phyloP scores from a whole-genome alignment of 805 yeast species.

The Wickerhamiella cacticola region DNA sequence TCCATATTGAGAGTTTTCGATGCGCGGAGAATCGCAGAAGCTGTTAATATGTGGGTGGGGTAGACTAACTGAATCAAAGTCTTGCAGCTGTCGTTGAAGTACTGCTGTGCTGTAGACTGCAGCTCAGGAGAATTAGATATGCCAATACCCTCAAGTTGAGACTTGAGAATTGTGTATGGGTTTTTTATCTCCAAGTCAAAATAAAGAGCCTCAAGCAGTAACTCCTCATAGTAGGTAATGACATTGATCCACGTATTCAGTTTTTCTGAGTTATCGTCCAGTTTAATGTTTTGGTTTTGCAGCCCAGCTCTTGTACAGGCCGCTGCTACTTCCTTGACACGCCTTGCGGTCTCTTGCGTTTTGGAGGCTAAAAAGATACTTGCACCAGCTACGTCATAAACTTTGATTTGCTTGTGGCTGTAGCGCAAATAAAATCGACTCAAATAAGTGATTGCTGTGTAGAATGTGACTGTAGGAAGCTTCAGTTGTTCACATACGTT shows the following conservation, averaged over 20 bases:
- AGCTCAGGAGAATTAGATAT: neutral
- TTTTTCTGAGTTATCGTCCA: slow-evolving; percentile 37
- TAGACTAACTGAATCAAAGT: slow-evolving; percentile 28
- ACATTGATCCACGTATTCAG: slow-evolving; percentile 42
- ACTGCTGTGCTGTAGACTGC: slow-evolving; percentile 19
- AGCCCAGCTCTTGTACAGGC: slow-evolving; percentile 39
- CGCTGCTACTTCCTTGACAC: slow-evolving; percentile 38
- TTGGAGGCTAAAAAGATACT: slow-evolving; percentile 42
- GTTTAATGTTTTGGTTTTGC: slow-evolving; percentile 31
- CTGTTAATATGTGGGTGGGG: slow-evolving; percentile 29
- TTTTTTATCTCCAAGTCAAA: slow-evolving; percentile 38
- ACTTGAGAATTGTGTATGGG: slow-evolving; percentile 26
- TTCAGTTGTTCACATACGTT: slow-evolving; percentile 35
- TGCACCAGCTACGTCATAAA: slow-evolving; percentile 42
- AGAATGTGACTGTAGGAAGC: slow-evolving; percentile 37
- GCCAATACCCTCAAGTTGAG: neutral
- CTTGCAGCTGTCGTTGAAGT: slow-evolving; percentile 32
- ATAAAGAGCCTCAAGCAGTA: slow-evolving; percentile 35
- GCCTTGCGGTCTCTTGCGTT: slow-evolving; percentile 41
- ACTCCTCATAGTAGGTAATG: slow-evolving; percentile 36
- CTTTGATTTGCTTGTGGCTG: slow-evolving; percentile 34
- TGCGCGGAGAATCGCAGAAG: slow-evolving; percentile 31
- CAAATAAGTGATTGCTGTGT: slow-evolving; percentile 38
- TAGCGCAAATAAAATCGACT: slow-evolving; percentile 43
- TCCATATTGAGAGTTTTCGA: slow-evolving; percentile 13